These are phyloP conservation scores for Helotiales sp. DNA, from an alignment of 2,329 filamentous ascomycete species.

Conservation along the genomic window DNA sequence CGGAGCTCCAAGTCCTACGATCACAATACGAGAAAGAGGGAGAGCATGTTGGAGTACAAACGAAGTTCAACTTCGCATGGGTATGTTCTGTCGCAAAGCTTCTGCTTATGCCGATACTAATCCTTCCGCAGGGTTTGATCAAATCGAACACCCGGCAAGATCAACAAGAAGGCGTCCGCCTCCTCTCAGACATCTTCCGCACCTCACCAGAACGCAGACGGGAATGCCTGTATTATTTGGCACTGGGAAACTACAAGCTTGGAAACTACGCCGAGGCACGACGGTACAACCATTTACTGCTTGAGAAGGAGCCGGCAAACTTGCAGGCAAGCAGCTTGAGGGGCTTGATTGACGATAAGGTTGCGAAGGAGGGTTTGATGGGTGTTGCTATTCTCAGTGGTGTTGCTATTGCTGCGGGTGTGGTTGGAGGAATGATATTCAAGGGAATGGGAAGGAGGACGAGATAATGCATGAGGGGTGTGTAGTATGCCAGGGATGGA, in stretches of 20 bases:
- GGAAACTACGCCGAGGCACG: constrained; percentile 96
- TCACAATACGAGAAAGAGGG: constrained; percentile 97
- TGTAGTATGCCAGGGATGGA: not conserved
- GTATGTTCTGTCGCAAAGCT: constrained; percentile 54
- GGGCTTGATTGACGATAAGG: constrained; percentile 91
- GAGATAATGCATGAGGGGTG: constrained; percentile 19
- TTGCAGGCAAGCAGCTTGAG: constrained; percentile 87
- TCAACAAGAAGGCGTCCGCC: constrained; percentile 91
- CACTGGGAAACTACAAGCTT: constrained; percentile 96
- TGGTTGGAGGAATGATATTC: constrained; percentile 86
- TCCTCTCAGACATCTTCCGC: constrained; percentile 96
- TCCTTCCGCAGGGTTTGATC: constrained; percentile 75
- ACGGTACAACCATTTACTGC: constrained; percentile 89
- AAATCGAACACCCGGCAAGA: constrained; percentile 85
- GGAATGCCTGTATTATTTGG: constrained; percentile 98
- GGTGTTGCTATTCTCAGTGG: constrained; percentile 95
- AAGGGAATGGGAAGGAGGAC: constrained; percentile 69
- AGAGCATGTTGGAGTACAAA: constrained; percentile 94
- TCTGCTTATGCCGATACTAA: constrained; percentile 14
- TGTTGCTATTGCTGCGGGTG: constrained; percentile 88
- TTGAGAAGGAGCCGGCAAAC: constrained; percentile 91
- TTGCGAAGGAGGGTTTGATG: constrained; percentile 90
- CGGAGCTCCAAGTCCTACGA: constrained; percentile 90
- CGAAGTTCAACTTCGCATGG: constrained; percentile 99
- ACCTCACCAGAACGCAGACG: constrained; percentile 88